These are phyloP conservation scores for Zopfochytrium polystomum DNA, from an alignment of 371 early-diverging fungal genomes.

Conservation along the genomic window DNA sequence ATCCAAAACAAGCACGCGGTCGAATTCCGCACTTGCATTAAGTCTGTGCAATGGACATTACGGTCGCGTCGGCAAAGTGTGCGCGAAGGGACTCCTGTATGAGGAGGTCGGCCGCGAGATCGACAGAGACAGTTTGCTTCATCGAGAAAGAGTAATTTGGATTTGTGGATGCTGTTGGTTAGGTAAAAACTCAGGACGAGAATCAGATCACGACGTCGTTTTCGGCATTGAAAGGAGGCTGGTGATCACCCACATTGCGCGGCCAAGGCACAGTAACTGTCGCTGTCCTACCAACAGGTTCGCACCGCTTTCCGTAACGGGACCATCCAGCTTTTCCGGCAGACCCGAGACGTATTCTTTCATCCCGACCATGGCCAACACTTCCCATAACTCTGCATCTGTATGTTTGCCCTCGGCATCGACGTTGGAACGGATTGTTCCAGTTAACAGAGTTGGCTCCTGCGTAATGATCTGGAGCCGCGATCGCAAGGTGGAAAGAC, in stretches of 20 bases:
- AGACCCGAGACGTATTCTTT: slow-evolving; percentile 45
- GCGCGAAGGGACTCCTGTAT: slow-evolving; percentile 66
- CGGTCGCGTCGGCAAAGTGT: slow-evolving; percentile 61
- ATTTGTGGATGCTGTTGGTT: slow-evolving; percentile 6
- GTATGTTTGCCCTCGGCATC: slow-evolving; percentile 36
- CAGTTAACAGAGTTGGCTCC: too few relatives aligned
- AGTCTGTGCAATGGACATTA: slow-evolving; percentile 60
- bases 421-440: slow-evolving; percentile 44
- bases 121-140: slow-evolving; percentile 51
- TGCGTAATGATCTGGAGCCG: too few relatives aligned
- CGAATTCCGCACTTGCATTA: slow-evolving; percentile 65
- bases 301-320: slow-evolving; percentile 26
- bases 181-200: not conserved
- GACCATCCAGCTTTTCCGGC: slow-evolving; percentile 32
- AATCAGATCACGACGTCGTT: slow-evolving; percentile 50
- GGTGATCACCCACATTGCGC: slow-evolving; percentile 44
- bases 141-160: slow-evolving; percentile 12
- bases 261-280: slow-evolving; percentile 51
- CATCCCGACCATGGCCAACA: slow-evolving; percentile 48
- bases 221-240: slow-evolving; percentile 68
- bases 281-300: slow-evolving; percentile 45
- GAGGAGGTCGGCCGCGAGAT: slow-evolving; percentile 56
- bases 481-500: slow-evolving; percentile 52
- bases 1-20: slow-evolving; percentile 57
- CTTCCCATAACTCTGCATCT: slow-evolving; percentile 43